phyloP scores from a whole-genome alignment of 2,329 filamentous ascomycete species.

The Calonectria fujianensis region DNA sequence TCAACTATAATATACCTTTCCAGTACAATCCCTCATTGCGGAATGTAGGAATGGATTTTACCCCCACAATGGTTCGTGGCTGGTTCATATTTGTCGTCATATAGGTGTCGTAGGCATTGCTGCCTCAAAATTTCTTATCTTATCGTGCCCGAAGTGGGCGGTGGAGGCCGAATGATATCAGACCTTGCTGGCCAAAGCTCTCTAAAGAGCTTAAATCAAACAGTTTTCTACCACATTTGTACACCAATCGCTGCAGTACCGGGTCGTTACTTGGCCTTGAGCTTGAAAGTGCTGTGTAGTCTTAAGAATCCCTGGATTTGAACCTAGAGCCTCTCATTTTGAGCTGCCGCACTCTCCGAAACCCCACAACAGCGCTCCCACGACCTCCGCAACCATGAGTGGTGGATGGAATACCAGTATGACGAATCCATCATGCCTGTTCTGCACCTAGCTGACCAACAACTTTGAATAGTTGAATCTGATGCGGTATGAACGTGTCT shows the following conservation, averaged over 20 bases:
- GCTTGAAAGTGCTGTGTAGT: not conserved
- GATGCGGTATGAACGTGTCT: conserved; percentile 80
- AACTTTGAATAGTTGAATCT: conserved; percentile 80
- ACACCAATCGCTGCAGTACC: conserved; percentile 16
- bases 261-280: not conserved
- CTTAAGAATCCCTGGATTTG: not conserved
- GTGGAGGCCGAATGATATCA: conserved; percentile 52
- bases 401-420: conserved; percentile 95
- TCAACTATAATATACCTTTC: no score
- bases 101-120: conserved; percentile 47
- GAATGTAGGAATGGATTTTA: not conserved
- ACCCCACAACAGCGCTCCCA: conserved; percentile 12
- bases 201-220: conserved; percentile 36
- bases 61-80: not conserved
- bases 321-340: not conserved
- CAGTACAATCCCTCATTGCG: not conserved
- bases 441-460: conserved; percentile 36
- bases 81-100: conserved; percentile 19
- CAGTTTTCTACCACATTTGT: conserved; percentile 26
- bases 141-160: conserved; percentile 47
- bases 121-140: conserved; percentile 53
- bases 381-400: conserved; percentile 71
- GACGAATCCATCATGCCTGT: conserved; percentile 46
- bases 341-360: not conserved
- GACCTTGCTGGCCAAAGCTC: conserved; percentile 44